Evolutionary conservation across 306 rosid species (phyloP).

Genomic region (Trifolium pratense): DNA sequence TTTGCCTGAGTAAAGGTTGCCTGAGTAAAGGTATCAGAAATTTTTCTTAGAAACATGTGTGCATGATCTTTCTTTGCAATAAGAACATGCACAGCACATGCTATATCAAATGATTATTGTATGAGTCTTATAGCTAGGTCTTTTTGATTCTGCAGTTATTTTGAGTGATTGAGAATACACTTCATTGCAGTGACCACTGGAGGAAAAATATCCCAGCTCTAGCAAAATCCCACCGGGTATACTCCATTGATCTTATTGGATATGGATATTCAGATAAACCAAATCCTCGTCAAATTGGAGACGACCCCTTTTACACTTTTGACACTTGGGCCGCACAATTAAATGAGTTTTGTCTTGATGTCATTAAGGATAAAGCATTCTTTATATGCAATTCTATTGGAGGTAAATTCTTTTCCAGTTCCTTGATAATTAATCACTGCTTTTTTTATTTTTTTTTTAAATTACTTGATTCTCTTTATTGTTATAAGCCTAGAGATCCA

Average conservation of each 20-base stretch:
- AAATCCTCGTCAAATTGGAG: constrained; percentile 71
- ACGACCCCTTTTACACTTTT: constrained; percentile 69
- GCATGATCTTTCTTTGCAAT: not conserved
- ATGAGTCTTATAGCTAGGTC: constrained; percentile 30
- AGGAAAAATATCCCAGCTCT: constrained; percentile 81
- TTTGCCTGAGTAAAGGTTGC: too few species aligned
- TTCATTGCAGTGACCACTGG: constrained; percentile 91
- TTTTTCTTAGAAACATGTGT: not conserved
- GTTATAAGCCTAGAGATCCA: not conserved
- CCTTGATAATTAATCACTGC: constrained; percentile 2
- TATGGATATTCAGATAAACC: constrained; percentile 98
- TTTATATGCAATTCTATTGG: constrained; percentile 95
- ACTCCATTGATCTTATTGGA: constrained; percentile 90
- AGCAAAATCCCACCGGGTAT: constrained; percentile 79
- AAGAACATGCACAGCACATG: not conserved
- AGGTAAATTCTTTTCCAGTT: constrained; percentile 54
- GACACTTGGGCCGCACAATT: constrained; percentile 95
- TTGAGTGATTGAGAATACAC: constrained; percentile 43
- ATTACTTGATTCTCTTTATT: constrained; percentile 1
- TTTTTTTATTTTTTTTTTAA: not conserved
- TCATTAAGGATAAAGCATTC: constrained; percentile 76
- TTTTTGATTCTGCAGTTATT: constrained; percentile 32
- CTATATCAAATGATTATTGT: constrained; percentile 18
- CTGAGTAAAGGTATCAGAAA: not conserved
- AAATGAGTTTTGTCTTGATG: constrained; percentile 78